Percentiles rank a stretch among this genome's conserved stretches.
Conservation (phyloP, 2,329 filamentous ascomycete genomes). For the Aspergillus fructus region DNA sequence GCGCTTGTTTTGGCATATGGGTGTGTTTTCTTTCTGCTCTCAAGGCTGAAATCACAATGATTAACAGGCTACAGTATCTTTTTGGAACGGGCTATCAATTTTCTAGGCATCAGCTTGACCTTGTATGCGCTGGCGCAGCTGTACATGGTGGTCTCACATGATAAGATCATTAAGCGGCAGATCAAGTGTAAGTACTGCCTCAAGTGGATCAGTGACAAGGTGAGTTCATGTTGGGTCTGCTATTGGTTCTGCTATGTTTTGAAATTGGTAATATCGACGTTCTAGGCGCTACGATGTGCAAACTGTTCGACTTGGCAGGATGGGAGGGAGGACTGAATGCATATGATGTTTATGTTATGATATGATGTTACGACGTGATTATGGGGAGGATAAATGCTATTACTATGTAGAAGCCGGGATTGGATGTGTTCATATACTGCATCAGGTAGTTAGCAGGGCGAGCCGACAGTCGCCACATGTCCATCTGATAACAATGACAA, state of each 20-base stretch:
- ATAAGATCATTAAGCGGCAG: constrained; percentile 69
- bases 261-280: constrained; percentile 8
- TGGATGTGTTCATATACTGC: no score
- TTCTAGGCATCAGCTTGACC: constrained; percentile 63
- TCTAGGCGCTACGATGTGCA: constrained; percentile 50
- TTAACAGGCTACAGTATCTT: constrained; percentile 27
- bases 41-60: neutral
- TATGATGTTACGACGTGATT: no score
- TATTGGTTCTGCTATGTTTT: no score
- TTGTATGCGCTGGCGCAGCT: constrained; percentile 64
- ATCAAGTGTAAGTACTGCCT: constrained; percentile 61
- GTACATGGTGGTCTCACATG: constrained; percentile 62
- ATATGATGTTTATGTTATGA: no score
- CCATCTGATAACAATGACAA: no score
- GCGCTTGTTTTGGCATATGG: constrained; percentile 72
- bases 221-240: constrained; percentile 28
- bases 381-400: no score
- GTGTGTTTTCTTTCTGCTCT: constrained; percentile 32
- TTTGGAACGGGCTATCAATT: constrained; percentile 57
- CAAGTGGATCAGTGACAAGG: constrained; percentile 60
- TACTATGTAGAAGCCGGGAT: no score
- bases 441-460: no score
- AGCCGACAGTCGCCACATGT: no score
- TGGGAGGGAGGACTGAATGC: constrained; percentile 49
- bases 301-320: constrained; percentile 61